Evolutionary conservation across 1,284 basidiomycete species (phyloP), one percentile per base, ranked within the genome.

Genomic region (Ustilago bromivora): DNA sequence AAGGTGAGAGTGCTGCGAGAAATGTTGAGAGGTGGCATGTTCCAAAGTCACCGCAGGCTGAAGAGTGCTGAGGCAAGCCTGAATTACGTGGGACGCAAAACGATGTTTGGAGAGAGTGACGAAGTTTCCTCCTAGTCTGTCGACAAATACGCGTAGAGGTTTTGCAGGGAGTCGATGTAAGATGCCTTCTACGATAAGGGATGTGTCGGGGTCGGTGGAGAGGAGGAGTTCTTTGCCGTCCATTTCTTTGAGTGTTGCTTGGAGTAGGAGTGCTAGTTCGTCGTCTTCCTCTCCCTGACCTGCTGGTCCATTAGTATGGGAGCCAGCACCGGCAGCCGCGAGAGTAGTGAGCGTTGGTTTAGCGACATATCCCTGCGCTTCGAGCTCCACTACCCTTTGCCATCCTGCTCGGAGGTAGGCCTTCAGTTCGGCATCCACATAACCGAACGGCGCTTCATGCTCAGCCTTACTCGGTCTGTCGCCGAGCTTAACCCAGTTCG

Each of bases 61-160:
- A 15, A 84, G 74, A 6, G 76, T 65, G 11, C 57, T 47, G 17
- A 84, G 76, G 40, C 70, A 66, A 4, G 80, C 61, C 36, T 84
- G 78, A 4, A 80, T 63, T 23, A 85, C 83, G 71, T 86, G 84
- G 3, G 82, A 84, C 32, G 81, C 84, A 49, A 82, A 86, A n/a
- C 84, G 66, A 56, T 86, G 84, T 13, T 64, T 66, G 23, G 82
- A 67, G 9, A 86, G 70, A 6, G 58, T 64, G 12, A 63, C 54
- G 49, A 78, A 79, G 63, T 75, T 81, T 38, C 82, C 83, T 1
- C 76, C 66, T 34, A 85, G 63, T n/a, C 82, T 62, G 46, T 86
- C 84, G n/a, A 83, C 67, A 31, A 85, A 75, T 4, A 86, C 76
- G 13, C 84, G 71, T 31, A 82, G 49, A n/a, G 80, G 78, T 34